phyloP scores from a whole-genome alignment of 805 yeast genomes.

The Ogataea pini region DNA sequence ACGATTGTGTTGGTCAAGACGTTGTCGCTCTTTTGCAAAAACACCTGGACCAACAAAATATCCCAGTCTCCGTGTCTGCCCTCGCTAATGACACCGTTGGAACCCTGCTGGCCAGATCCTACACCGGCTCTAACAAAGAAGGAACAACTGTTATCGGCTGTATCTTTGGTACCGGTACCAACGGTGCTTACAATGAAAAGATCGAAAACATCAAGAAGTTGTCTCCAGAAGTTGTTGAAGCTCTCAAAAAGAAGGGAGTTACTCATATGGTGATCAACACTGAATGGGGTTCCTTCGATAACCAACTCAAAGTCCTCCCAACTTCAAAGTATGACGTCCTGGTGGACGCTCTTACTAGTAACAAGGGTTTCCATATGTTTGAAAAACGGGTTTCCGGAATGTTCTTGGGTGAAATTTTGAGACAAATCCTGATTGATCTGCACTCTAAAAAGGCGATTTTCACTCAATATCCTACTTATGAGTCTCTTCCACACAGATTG shows the following conservation, averaged over 20 bases:
- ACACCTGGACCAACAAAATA: constrained; percentile 57
- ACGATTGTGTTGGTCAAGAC: constrained; percentile 83
- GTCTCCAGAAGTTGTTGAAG: constrained; percentile 44
- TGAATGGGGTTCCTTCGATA: constrained; percentile 98
- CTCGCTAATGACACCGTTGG: constrained; percentile 97
- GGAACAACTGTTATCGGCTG: constrained; percentile 84
- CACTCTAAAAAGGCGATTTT: constrained; percentile 60
- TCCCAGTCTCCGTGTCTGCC: constrained; percentile 77
- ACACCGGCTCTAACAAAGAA: constrained; percentile 62
- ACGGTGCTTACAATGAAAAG: constrained; percentile 89
- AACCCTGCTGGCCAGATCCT: constrained; percentile 84
- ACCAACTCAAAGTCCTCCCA: constrained; percentile 73
- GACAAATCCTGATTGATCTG: constrained; percentile 72
- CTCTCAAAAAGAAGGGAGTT: constrained; percentile 45
- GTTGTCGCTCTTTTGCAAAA: constrained; percentile 72
- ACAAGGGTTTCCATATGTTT: constrained; percentile 86
- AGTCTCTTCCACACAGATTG: constrained; percentile 58
- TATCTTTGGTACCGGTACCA: constrained; percentile 97
- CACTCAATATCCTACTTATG: constrained; percentile 46
- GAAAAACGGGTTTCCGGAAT: constrained; percentile 91
- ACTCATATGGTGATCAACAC: constrained; percentile 87
- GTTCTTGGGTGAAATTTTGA: constrained; percentile 87
- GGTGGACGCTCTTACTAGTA: constrained; percentile 73
- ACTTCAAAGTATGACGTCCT: constrained; percentile 71
- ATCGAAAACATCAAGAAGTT: constrained; percentile 74